Base-by-base conservation (phyloP, 345 rosid genomes). In the Arabis hirsuta region DNA sequence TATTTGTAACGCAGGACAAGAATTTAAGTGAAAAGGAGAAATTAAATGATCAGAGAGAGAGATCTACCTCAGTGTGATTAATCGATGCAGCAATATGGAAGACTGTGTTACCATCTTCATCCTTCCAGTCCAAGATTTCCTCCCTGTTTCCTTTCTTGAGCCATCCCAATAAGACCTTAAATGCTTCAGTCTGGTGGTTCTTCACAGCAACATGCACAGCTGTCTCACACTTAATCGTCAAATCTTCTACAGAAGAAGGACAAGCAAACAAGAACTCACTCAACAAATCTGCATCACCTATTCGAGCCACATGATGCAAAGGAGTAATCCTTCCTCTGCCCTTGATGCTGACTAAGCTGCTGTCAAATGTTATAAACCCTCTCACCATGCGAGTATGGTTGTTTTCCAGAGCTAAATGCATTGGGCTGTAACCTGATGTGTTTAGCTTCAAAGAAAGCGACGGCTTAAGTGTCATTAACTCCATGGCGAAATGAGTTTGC, bases 41-140 rank as follows among this genome's bases (percentile, higher is more conserved):
- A 29, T 13, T 3, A 45, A 11, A 44, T 9, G 13, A 62, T 2
- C 1, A 65, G n/a, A 2, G 10, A n/a, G 42, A 31, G 27, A 55
- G 9, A 7, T 32, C 4, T 72, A 60, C 87, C 80, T 69, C 12
- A 0, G 27, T 34, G 12, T 69, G 83, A 51, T 84, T 74, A 0
- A 1, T 66, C 0, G 11, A 36, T 5, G 67, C 80, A 48, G 82
- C 80, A 27, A 76, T 72, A 72, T 81, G 84, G 22, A 47, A 36
- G n/a, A 72, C 68, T 27, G 81, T 82, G 76, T 77, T 79, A 13
- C 84, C 83, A 47, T 81, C 70, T 32, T 69, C 76, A 31, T 84
- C 86, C 4, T 57, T 79, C 82, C 81, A 81, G 13, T 74, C 41
- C 3, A 74, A 73, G 20, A 84, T 46, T 2, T 59, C 76, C 7